Evolutionary conservation across 805 yeast species (phyloP), one percentile per base, ranked within the genome.

Genomic region (Sugiyamaella smithiae): DNA sequence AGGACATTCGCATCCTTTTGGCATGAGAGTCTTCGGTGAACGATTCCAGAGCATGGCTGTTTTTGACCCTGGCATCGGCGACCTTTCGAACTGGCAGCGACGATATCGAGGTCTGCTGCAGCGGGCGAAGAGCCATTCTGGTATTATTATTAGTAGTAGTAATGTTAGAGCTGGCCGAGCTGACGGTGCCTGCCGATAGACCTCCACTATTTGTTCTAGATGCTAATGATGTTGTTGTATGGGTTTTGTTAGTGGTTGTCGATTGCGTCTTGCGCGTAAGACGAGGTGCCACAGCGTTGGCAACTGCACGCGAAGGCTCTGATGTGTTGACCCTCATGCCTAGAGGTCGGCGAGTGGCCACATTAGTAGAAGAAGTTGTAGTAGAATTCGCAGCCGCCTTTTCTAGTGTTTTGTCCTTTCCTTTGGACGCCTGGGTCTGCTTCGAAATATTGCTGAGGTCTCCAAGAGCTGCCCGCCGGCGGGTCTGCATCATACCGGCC

Each of bases 401-500:
- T 6, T 29, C 6, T n/a, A n/a, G 16, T 14, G 20, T 14, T 12
- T 35, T 19, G 22, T 26, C 33, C 33, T 40, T 40, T 2, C 33
- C 2, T n/a, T 40, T 40, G 33, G 23, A 31, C 7, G 33, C 33
- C 4, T 25, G 12, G 23, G 33, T 11, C 7, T 40, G 46, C 40
- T 61, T 57, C 43, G 52, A 54, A 40, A 62, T 57, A 38, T 65
- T 65, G 47, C 68, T 63, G 20, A 65, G 57, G 43, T 65, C 69
- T 9, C 66, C 67, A 26, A 65, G 52, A 5, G 69, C 69, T 11
- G 64, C 59, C n/a, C 69, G 61, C 33, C 64, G 59, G 12, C 64
- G 56, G 19, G 57, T 59, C 26, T 32, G 20, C 2, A 14, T 33
- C 8, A 38, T 8, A 11, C 28, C 41, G 7, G 26, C 17, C 12